Conservation (phyloP, 1,284 basidiomycete species). For the Fomitopsis pinicola region DNA sequence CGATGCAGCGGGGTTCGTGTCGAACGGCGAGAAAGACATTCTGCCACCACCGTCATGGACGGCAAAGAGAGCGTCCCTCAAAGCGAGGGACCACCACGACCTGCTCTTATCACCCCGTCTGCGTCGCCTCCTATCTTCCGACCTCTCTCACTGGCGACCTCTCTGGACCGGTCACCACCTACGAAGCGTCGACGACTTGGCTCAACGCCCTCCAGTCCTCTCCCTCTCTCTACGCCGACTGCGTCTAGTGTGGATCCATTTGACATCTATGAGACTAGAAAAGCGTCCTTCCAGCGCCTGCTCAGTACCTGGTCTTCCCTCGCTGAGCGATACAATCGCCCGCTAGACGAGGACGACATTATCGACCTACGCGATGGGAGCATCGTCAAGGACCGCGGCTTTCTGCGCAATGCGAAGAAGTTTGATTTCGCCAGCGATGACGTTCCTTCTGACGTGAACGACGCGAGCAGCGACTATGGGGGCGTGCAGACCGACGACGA, state of each 20-base stretch:
- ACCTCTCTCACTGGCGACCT: constrained; percentile 6
- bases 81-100: constrained; percentile 5
- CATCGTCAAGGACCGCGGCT: constrained; percentile 64
- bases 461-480: constrained; percentile 24
- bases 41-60: constrained; percentile 13
- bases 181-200: constrained; percentile 35
- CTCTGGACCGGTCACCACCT: constrained; percentile 30
- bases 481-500: constrained; percentile 30
- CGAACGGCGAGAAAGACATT: neutral
- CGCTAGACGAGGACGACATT: constrained; percentile 73
- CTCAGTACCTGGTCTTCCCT: constrained; percentile 61
- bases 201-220: constrained; percentile 24
- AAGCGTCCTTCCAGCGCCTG: constrained; percentile 52
- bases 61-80: constrained; percentile 1
- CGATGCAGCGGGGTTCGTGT: neutral
- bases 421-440: constrained; percentile 35
- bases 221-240: constrained; percentile 22
- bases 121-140: constrained; percentile 30
- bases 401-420: constrained; percentile 42
- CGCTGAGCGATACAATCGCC: constrained; percentile 58
- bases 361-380: constrained; percentile 56
- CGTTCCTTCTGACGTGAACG: constrained; percentile 18
- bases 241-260: constrained; percentile 18
- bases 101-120: constrained; percentile 29
- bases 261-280: constrained; percentile 45